phyloP scores from a whole-genome alignment of 2,329 filamentous ascomycete species.

The Stachybotrys chartarum region DNA sequence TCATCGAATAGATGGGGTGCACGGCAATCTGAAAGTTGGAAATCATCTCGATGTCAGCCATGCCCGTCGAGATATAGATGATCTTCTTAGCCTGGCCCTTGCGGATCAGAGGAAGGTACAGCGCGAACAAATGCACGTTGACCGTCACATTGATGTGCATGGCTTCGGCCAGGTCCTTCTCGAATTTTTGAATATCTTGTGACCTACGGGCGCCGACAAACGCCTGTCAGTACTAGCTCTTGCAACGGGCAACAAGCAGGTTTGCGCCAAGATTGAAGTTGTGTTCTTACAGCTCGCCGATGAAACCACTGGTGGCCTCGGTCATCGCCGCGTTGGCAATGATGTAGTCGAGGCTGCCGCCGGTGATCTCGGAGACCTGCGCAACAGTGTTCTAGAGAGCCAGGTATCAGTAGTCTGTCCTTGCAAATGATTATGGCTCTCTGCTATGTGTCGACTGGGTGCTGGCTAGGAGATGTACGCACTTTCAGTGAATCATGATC shows the following conservation, averaged over 20 bases:
- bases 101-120: slow-evolving; percentile 44
- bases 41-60: slow-evolving; percentile 36
- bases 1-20: slow-evolving; percentile 33
- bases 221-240: too few relatives aligned
- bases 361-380: slow-evolving; percentile 23
- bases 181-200: neutral
- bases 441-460: neutral
- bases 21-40: slow-evolving; percentile 26
- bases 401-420: too few relatives aligned
- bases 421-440: neutral
- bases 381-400: slow-evolving; percentile 8
- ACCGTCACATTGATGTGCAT: slow-evolving; percentile 43
- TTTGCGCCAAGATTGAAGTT: neutral
- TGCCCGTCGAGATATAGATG: slow-evolving; percentile 39
- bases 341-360: slow-evolving; percentile 38
- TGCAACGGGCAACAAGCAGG: neutral
- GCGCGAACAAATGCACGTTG: slow-evolving; percentile 42
- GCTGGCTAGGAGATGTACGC: neutral
- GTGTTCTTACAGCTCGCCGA: slow-evolving; percentile 9
- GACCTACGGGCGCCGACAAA: neutral
- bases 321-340: slow-evolving; percentile 40
- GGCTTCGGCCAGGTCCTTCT: neutral
- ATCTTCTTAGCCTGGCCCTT: slow-evolving; percentile 46
- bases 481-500: slow-evolving; percentile 7
- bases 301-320: slow-evolving; percentile 19